Conservation (phyloP, 768 basidiomycete species). For the Mycena belliarum region DNA sequence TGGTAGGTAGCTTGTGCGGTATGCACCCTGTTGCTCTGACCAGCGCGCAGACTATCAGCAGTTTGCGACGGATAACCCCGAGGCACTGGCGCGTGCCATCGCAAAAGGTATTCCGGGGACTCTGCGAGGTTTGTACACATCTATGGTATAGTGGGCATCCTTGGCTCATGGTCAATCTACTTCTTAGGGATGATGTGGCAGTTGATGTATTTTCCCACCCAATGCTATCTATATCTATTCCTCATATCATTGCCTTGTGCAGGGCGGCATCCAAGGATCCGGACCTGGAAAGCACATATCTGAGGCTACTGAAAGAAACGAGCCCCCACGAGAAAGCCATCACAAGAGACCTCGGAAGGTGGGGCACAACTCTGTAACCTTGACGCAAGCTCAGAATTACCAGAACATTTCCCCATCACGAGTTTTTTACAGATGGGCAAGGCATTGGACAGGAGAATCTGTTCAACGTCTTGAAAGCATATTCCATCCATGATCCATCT, state of each 20-base stretch:
- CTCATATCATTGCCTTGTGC: slow-evolving; percentile 17
- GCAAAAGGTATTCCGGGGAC: slow-evolving; percentile 80
- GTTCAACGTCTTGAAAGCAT: slow-evolving; percentile 97
- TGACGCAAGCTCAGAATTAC: slow-evolving; percentile 1
- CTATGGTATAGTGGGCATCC: background rate
- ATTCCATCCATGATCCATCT: slow-evolving; percentile 91
- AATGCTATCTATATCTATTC: background rate
- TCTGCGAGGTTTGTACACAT: background rate
- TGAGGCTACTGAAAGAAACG: slow-evolving; percentile 75
- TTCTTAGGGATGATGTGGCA: slow-evolving; percentile 81
- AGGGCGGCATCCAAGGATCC: slow-evolving; percentile 94
- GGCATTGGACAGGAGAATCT: slow-evolving; percentile 97
- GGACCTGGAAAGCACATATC: slow-evolving; percentile 81
- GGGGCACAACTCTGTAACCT: slow-evolving; percentile 9
- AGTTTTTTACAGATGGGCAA: slow-evolving; percentile 91
- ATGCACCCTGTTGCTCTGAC: background rate
- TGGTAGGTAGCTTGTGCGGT: slow-evolving; percentile 43
- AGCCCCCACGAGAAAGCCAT: slow-evolving; percentile 96
- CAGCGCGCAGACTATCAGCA: slow-evolving; percentile 72
- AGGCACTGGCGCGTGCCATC: slow-evolving; percentile 84
- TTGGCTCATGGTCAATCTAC: background rate
- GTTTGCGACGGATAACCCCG: slow-evolving; percentile 78
- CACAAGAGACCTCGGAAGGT: slow-evolving; percentile 87
- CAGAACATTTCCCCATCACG: slow-evolving; percentile 95
- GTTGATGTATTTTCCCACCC: slow-evolving; percentile 63